Conservation (phyloP, 2,329 filamentous ascomycete genomes). For the Berkeleyomyces rouxiae region DNA sequence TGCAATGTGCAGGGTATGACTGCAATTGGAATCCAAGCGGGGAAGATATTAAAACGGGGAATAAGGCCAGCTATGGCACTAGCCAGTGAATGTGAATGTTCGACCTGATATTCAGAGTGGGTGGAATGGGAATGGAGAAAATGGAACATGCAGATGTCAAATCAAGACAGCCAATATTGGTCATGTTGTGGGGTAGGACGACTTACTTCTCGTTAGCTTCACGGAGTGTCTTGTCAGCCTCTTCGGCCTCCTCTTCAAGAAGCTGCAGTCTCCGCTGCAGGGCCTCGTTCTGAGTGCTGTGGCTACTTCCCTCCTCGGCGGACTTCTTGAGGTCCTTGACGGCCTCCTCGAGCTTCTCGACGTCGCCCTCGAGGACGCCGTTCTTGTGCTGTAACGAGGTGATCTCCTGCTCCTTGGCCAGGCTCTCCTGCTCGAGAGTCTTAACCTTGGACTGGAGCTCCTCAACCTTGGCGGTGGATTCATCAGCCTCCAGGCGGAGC, state of each 20-base stretch:
- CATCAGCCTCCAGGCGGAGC: slow-evolving; percentile 87
- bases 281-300: slow-evolving; percentile 75
- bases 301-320: slow-evolving; percentile 69
- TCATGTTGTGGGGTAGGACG: not conserved
- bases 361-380: slow-evolving; percentile 70
- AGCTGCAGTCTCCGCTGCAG: slow-evolving; percentile 85
- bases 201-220: slow-evolving; percentile 98
- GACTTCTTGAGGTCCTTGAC: slow-evolving; percentile 79
- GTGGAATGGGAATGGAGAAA: not conserved
- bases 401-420: slow-evolving; percentile 95
- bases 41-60: not conserved
- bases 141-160: not conserved
- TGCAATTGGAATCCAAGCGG: not conserved
- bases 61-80: not conserved
- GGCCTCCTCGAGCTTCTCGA: slow-evolving; percentile 76
- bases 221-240: slow-evolving; percentile 87
- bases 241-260: slow-evolving; percentile 94
- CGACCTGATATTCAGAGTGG: not conserved
- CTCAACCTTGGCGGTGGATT: slow-evolving; percentile 63
- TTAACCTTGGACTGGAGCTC: slow-evolving; percentile 82
- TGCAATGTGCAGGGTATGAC: not conserved
- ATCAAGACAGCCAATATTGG: not conserved
- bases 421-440: slow-evolving; percentile 80
- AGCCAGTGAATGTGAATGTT: not conserved
- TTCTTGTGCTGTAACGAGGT: slow-evolving; percentile 94